A percentile compares a stretch with the other conserved stretches of the same genome.
Evolutionary conservation across 2,329 filamentous ascomycete genomes (phyloP).

Genomic region (Mariannaea sp.): DNA sequence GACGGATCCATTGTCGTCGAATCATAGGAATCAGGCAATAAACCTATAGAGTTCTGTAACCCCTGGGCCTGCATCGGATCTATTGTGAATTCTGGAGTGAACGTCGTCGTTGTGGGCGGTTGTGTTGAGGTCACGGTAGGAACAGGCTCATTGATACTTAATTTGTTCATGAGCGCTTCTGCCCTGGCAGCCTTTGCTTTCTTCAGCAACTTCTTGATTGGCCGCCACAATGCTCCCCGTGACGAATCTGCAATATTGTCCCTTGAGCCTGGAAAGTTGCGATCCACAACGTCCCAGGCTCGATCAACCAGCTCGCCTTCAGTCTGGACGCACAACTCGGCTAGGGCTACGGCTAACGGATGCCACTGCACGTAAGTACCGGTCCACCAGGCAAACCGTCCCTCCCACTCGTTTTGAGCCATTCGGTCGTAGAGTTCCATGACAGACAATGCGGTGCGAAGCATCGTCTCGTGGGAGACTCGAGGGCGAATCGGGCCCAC

Average conservation of each 20-base stretch:
- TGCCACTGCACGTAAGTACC: constrained; percentile 60
- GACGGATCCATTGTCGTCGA: constrained; percentile 39
- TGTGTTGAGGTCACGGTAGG: background rate
- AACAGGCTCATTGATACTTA: constrained; percentile 28
- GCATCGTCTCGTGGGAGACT: constrained; percentile 48
- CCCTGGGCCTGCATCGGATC: constrained; percentile 1
- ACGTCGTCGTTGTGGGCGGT: constrained; percentile 8
- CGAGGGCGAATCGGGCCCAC: constrained; percentile 36
- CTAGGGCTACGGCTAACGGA: constrained; percentile 56
- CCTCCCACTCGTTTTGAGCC: constrained; percentile 40
- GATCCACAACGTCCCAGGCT: constrained; percentile 56
- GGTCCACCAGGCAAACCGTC: constrained; percentile 54
- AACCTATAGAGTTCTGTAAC: background rate
- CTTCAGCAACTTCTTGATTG: constrained; percentile 57
- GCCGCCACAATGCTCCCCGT: constrained; percentile 57
- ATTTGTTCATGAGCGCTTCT: constrained; percentile 37
- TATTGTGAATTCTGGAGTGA: background rate
- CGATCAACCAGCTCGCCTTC: constrained; percentile 51
- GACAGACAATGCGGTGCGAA: constrained; percentile 53
- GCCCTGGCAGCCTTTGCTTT: constrained; percentile 51
- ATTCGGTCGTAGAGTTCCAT: constrained; percentile 48
- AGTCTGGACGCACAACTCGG: constrained; percentile 56
- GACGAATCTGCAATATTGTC: constrained; percentile 54
- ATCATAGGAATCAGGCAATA: constrained; percentile 31
- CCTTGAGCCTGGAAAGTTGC: constrained; percentile 49